Base-by-base conservation (phyloP, 2,329 filamentous ascomycete genomes). In the Neofusicoccum cordaticola region DNA sequence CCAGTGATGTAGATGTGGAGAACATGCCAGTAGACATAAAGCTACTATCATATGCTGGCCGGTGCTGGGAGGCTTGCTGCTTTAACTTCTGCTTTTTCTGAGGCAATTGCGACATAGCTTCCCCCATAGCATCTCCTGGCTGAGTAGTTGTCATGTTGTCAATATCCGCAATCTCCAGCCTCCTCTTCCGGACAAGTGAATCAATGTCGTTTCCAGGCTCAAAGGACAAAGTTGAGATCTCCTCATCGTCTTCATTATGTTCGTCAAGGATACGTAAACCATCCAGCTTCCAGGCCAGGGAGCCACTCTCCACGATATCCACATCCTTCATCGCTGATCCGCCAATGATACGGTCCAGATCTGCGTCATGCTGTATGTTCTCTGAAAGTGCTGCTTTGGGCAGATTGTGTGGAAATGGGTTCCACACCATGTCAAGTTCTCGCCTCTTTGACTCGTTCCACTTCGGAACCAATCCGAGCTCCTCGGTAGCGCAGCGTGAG, bases 271-370 rank as follows among this genome's bases (percentile, higher is more conserved):
- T 74, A 17, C 77, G 75, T n/a, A 85, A 69, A 0, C 81, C 80
- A 2, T 79, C 75, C 1, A 74, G 76, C 68, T 85, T 85, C 80
- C 82, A 84, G 2, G 80, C 74, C 27, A 82, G 69, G 2, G 56
- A 60, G 7, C n/a, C n/a, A 3, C 70, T 70, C 4, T 76, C 74
- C 37, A 80, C 79, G 35, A 79, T 77, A 2, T 80, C 71, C 3
- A 77, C 70, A 6, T 75, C 73, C 0, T 71, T 68, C 4, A 73
- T 58, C 2, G 66, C 69, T 0, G 81, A 42, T 19, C 75, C 73
- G 8, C 67, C 67, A 7, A 84, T 69, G 37, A 78, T 72, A 37
- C 77, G 69, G 31, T 68, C 71, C 4, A 79, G 63, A 0, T 75
- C 73, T 4, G 77, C 75, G 65, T 81, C 77, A 17, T 78, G 77